phyloP scores from a whole-genome alignment of 805 yeast species.

The Candida nanaspora region DNA sequence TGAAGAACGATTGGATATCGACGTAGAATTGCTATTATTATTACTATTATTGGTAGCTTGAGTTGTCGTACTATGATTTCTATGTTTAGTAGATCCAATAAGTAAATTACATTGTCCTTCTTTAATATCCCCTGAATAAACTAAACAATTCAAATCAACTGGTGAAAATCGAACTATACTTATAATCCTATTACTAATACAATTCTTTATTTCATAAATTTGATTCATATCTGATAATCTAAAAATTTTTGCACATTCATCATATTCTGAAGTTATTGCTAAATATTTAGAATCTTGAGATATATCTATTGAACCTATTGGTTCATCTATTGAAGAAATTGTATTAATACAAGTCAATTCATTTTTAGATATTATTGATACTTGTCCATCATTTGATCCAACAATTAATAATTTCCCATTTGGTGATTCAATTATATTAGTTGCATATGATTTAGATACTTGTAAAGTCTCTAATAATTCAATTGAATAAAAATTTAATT shows the following conservation, averaged over 20 bases:
- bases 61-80: background rate
- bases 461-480: constrained; percentile 15
- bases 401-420: constrained; percentile 31
- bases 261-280: constrained; percentile 34
- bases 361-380: constrained; percentile 31
- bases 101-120: constrained; percentile 11
- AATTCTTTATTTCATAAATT: constrained; percentile 22
- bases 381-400: constrained; percentile 41
- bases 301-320: constrained; percentile 28
- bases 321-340: constrained; percentile 33
- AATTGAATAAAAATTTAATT: background rate
- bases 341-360: constrained; percentile 27
- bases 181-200: constrained; percentile 7
- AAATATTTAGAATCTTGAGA: constrained; percentile 30
- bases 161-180: constrained; percentile 16
- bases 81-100: background rate
- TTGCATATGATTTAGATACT: constrained; percentile 32
- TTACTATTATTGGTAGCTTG: background rate
- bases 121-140: constrained; percentile 9
- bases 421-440: constrained; percentile 31
- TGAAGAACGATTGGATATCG: no score
- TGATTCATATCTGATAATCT: constrained; percentile 20
- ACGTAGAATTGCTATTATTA: background rate
- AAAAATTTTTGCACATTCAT: constrained; percentile 28
- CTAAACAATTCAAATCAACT: constrained; percentile 6